A percentile compares a stretch with the other conserved stretches of the same genome.
Conservation (phyloP, 139 green algal species). For the Chara braunii region DNA sequence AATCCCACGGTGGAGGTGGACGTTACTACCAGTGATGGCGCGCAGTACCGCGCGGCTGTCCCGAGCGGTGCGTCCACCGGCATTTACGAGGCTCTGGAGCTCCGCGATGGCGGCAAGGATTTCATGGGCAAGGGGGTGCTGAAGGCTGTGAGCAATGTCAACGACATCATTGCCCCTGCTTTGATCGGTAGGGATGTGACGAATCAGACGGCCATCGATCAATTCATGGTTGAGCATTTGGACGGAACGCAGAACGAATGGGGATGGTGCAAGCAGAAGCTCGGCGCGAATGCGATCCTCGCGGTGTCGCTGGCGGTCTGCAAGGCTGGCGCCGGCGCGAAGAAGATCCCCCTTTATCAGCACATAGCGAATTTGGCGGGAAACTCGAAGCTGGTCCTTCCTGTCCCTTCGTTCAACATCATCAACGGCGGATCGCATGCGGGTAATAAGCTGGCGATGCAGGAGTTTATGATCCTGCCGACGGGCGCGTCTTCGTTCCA, state of each 20-base stretch:
- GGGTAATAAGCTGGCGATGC: conserved; percentile 95
- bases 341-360: conserved; percentile 90
- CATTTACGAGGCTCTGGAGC: conserved; percentile 93
- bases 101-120: conserved; percentile 82
- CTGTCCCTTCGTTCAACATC: conserved; percentile 98
- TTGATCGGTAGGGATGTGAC: conserved; percentile 71
- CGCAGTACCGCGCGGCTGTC: conserved; percentile 73
- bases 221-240: conserved; percentile 82
- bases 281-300: conserved; percentile 98
- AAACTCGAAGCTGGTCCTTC: conserved; percentile 57
- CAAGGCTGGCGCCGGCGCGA: conserved; percentile 91
- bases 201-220: conserved; percentile 84
- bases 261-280: conserved; percentile 46
- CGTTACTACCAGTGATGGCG: conserved; percentile 72
- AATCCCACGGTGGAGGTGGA: conserved; percentile 95
- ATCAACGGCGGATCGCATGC: conserved; percentile 98
- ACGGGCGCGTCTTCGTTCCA: conserved; percentile 71
- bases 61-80: conserved; percentile 83
- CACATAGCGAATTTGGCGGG: conserved; percentile 51
- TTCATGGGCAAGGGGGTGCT: conserved; percentile 85
- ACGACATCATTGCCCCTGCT: conserved; percentile 83
- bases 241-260: conserved; percentile 95
- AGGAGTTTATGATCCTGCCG: conserved; percentile 99
- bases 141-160: conserved; percentile 85
- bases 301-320: conserved; percentile 89